phyloP scores from a whole-genome alignment of 2,329 filamentous ascomycete species.

The Trichophyton schoenleinii region DNA sequence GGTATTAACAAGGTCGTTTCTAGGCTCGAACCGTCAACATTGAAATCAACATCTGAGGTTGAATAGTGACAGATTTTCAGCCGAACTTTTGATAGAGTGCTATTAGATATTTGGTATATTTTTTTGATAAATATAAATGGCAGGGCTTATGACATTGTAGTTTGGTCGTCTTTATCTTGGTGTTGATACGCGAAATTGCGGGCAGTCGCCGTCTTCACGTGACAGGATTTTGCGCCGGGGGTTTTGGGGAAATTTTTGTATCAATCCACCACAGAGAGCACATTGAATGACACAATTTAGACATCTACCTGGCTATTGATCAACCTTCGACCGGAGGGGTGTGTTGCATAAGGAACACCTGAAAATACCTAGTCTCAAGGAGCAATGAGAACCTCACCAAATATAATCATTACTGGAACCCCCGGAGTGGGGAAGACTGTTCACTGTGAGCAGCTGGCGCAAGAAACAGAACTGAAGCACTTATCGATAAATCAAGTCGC shows the following conservation, averaged over 20 bases:
- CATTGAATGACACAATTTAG: neutral
- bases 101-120: no score
- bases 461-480: slow-evolving; percentile 65
- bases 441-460: slow-evolving; percentile 69
- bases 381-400: slow-evolving; percentile 45
- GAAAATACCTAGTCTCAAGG: neutral
- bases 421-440: slow-evolving; percentile 94
- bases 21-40: neutral
- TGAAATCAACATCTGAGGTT: neutral
- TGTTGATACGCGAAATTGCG: no score
- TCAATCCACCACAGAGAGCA: neutral
- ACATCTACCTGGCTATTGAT: neutral
- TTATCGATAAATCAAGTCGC: slow-evolving; percentile 82
- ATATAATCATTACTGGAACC: slow-evolving; percentile 90
- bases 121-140: no score
- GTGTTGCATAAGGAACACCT: neutral
- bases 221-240: neutral
- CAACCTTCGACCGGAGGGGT: neutral
- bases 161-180: no score
- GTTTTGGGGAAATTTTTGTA: neutral
- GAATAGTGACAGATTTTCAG: no score
- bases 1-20: neutral
- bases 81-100: no score
- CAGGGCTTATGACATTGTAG: no score
- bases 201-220: no score